phyloP scores from a whole-genome alignment of 352 stramenopile genomes.

The Pythium volutum region DNA sequence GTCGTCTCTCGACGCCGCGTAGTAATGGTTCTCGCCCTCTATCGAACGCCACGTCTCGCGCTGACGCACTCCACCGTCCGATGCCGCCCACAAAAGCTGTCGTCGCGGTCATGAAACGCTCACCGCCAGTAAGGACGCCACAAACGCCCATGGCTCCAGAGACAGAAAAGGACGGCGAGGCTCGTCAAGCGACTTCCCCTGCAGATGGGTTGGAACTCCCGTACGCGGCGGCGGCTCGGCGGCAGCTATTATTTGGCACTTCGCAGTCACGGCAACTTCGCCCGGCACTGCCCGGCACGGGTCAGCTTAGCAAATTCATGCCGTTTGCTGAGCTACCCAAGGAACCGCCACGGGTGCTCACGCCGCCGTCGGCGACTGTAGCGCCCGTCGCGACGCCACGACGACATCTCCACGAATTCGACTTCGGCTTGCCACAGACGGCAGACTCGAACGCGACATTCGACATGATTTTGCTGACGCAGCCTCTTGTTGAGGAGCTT shows the following conservation, averaged over 20 bases:
- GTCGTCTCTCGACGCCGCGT: constrained; percentile 13
- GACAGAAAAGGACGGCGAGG: neutral
- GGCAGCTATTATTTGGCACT: constrained; percentile 28
- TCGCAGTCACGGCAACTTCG: constrained; percentile 16
- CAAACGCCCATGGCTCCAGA: neutral
- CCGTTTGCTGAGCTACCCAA: constrained; percentile 33
- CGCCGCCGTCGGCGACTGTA: neutral
- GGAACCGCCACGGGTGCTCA: neutral
- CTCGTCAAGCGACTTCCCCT: neutral
- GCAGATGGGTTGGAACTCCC: neutral
- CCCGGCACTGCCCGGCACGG: constrained; percentile 22
- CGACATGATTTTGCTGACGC: constrained; percentile 12
- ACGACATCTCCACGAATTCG: constrained; percentile 26
- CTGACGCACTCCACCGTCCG: neutral
- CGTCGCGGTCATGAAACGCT: constrained; percentile 10
- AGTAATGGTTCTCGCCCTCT: neutral
- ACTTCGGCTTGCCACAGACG: constrained; percentile 13
- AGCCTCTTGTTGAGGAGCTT: constrained; percentile 6
- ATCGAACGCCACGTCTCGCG: neutral
- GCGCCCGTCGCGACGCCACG: neutral
- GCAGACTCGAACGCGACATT: neutral
- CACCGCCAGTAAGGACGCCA: neutral
- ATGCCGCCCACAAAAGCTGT: constrained; percentile 6
- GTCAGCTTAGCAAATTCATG: constrained; percentile 39
- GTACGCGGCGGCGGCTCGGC: constrained; percentile 9